Percentiles rank a stretch among this genome's conserved stretches.
phyloP scores from a whole-genome alignment of 2,329 filamentous ascomycete species.

The Pestalotiopsis sp. region DNA sequence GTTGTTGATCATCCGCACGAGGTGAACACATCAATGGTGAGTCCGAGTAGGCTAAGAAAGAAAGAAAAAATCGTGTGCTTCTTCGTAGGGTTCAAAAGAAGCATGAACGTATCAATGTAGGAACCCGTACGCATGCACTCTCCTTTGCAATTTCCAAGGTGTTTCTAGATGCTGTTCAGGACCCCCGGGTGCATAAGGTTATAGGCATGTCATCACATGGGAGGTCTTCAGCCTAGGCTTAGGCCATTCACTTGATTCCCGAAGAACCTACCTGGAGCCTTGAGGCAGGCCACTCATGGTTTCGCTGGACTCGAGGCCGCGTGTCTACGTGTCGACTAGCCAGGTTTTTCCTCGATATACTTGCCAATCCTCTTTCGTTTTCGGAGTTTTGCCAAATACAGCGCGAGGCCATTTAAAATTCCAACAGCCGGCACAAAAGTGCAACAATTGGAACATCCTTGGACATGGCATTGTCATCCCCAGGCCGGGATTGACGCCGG shows the following conservation, averaged over 20 bases:
- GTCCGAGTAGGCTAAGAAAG: too few species aligned
- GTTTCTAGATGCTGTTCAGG: not conserved
- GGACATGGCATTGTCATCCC: not conserved
- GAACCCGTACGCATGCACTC: not conserved
- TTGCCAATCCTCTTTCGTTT: not conserved
- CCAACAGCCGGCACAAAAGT: not conserved
- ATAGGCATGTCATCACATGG: too few species aligned
- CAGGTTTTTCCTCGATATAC: not conserved
- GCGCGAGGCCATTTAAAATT: not conserved
- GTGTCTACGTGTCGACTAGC: not conserved
- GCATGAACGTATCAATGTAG: not conserved
- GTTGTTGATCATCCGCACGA: too few species aligned
- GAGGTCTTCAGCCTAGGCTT: not conserved
- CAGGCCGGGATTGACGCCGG: not conserved
- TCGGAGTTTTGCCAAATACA: not conserved
- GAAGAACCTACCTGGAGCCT: not conserved
- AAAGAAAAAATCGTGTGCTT: too few species aligned
- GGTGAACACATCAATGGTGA: too few species aligned
- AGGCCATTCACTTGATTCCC: not conserved
- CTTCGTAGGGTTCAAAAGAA: too few species aligned
- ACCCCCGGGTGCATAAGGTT: not conserved
- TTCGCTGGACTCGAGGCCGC: not conserved
- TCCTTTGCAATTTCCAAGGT: not conserved
- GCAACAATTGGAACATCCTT: not conserved
- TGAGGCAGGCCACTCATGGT: not conserved